phyloP scores from a whole-genome alignment of 192 early-diverging fungal genomes.

The Linnemannia elongata region DNA sequence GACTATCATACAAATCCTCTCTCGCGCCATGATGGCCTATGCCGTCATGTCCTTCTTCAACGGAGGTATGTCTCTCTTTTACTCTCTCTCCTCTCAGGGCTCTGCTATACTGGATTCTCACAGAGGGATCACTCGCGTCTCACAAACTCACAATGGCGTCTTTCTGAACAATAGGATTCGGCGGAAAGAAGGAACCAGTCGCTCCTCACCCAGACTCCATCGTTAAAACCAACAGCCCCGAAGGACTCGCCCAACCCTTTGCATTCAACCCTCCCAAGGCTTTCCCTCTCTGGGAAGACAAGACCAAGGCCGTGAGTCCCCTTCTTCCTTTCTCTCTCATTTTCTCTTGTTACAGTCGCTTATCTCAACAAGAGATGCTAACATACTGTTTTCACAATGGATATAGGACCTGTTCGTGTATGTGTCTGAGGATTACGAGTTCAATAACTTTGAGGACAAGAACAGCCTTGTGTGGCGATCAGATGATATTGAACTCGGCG shows the following conservation, averaged over 20 bases:
- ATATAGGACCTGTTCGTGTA: conserved; percentile 64
- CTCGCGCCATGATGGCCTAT: conserved; percentile 40
- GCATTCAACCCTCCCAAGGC: conserved; percentile 21
- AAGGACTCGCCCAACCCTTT: conserved; percentile 16
- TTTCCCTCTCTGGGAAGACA: conserved; percentile 38
- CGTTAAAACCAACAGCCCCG: conserved; percentile 11
- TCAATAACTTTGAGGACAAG: conserved; percentile 57
- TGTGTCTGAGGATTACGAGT: conserved; percentile 60
- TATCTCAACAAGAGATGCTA: not conserved
- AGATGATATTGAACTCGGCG: conserved; percentile 57
- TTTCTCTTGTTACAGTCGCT: not conserved
- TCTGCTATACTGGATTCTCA: too few species aligned
- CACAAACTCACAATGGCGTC: not conserved
- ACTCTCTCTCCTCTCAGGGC: not conserved
- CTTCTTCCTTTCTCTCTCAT: too few species aligned
- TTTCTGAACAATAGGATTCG: conserved; percentile 13
- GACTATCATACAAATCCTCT: conserved; percentile 35
- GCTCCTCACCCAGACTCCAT: conserved; percentile 21
- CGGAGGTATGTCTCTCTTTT: conserved; percentile 16
- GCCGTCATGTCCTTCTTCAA: conserved; percentile 29
- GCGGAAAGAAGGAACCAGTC: conserved; percentile 17
- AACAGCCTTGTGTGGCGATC: conserved; percentile 58
- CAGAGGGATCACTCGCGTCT: not conserved
- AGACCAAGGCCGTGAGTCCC: conserved; percentile 25
- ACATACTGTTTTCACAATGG: not conserved